A percentile compares a stretch with the other conserved stretches of the same genome.
These are phyloP conservation scores for Coemansia javaensis DNA, from an alignment of 192 early-diverging fungal genomes.

Conservation along the genomic window DNA sequence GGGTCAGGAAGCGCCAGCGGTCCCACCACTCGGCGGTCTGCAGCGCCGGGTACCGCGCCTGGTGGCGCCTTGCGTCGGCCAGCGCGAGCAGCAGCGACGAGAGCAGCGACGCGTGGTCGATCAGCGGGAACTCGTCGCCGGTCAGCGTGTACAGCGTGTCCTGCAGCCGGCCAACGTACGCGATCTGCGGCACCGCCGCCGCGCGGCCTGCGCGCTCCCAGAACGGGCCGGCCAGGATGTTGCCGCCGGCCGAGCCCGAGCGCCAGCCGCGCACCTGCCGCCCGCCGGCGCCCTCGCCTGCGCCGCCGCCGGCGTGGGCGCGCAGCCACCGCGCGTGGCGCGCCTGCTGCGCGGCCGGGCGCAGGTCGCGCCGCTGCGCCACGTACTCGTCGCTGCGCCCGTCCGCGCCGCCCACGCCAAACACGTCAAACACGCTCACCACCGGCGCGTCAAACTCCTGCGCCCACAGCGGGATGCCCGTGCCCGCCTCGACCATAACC, in stretches of 20 bases:
- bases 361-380: conserved; percentile 26
- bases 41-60: conserved; percentile 42
- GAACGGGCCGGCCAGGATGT: conserved; percentile 31
- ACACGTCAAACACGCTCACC: conserved; percentile 56
- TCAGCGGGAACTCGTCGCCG: conserved; percentile 60
- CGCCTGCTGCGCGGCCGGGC: conserved; percentile 24
- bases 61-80: conserved; percentile 25
- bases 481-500: conserved; percentile 37
- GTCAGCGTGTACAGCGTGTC: conserved; percentile 70
- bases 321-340: conserved; percentile 24
- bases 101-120: conserved; percentile 39
- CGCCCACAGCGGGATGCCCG: conserved; percentile 53
- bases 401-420: conserved; percentile 15
- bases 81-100: conserved; percentile 45
- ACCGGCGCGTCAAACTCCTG: conserved; percentile 53
- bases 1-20: conserved; percentile 40
- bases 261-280: conserved; percentile 15
- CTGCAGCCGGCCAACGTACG: conserved; percentile 61
- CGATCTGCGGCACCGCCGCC: conserved; percentile 26
- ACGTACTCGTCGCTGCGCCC: conserved; percentile 16
- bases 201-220: conserved; percentile 34
- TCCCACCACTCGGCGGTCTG: conserved; percentile 41
- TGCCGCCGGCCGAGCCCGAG: conserved; percentile 38
- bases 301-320: conserved; percentile 20
- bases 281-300: conserved; percentile 10